Base-by-base conservation (phyloP, 2,329 filamentous ascomycete species). In the Sordariomycetes sp. region DNA sequence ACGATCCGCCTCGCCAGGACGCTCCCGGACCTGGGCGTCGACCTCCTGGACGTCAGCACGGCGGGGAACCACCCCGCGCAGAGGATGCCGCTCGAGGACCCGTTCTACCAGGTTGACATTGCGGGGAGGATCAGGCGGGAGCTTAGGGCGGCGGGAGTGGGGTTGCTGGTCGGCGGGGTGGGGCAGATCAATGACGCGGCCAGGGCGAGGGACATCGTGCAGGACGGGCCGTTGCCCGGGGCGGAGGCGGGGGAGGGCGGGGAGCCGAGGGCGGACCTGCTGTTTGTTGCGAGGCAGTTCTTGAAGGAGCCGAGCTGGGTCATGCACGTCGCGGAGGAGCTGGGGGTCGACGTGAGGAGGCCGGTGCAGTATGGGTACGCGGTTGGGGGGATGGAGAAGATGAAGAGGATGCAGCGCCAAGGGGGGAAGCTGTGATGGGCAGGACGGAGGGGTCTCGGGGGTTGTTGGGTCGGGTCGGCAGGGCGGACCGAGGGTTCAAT, bases 221-320 rank as follows among this genome's bases (percentile, higher is more conserved):
- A 83, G 65, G 71, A 60, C 28, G 28, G 28, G 28, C 28, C 28
- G 28, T 8, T 32, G 28, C 28, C 28, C 4, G 28, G 28, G 64
- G n/a, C n/a, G n/a, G 84, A 59, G 22, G 65, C 63, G 8, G 63
- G 75, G 22, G 71, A 74, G 64, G 67, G 68, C 57, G 71, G 73
- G 63, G 57, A 69, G 2, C 48, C 55, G 32, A 52, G 45, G 20
- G 81, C 79, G 1, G 90, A 96, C 66, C 69, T 91, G n/a, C 82
- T 86, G 0, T 76, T 92, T 20, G 76, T 86, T 1, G 91, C 81
- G 0, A 77, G 89, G 58, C 85, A 87, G 65, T 94, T 94, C 70
- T 76, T 95, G 71, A 82, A 89, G 67, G 89, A 95, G 65, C 87
- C 90, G 0, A 84, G 88, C 59, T 83, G 90, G 66, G 86, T 90